A percentile compares a stretch with the other conserved stretches of the same genome.
Conservation (phyloP, 2,329 filamentous ascomycete genomes). For the Alternaria postmessia region DNA sequence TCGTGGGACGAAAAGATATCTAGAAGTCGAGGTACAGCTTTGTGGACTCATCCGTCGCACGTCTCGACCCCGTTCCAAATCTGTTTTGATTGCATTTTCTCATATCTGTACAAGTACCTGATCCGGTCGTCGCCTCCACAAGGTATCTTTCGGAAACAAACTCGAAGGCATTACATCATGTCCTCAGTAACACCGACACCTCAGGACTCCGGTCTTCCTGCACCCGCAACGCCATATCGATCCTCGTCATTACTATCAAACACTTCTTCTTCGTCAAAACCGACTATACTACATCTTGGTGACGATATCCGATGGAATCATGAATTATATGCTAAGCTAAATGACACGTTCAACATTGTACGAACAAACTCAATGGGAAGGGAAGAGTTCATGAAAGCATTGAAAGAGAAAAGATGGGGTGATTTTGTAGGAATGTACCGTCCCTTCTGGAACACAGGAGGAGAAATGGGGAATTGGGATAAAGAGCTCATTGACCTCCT, state of each 20-base stretch:
- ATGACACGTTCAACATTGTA: slow-evolving; percentile 49
- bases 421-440: slow-evolving; percentile 60
- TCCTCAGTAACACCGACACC: slow-evolving; percentile 38
- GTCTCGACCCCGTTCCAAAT: too few species aligned
- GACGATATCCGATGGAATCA: slow-evolving; percentile 58
- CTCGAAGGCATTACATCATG: slow-evolving; percentile 12
- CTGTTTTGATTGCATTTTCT: background rate
- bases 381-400: slow-evolving; percentile 51
- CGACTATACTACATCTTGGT: slow-evolving; percentile 55
- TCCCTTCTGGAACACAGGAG: slow-evolving; percentile 70
- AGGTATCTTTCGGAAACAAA: background rate
- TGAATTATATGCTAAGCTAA: slow-evolving; percentile 50
- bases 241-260: background rate
- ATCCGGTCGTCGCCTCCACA: background rate
- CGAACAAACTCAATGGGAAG: slow-evolving; percentile 51
- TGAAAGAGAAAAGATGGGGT: slow-evolving; percentile 52
- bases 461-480: slow-evolving; percentile 72
- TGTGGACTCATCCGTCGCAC: too few species aligned
- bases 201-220: slow-evolving; percentile 29
- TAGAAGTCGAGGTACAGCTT: background rate
- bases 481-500: slow-evolving; percentile 62
- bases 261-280: slow-evolving; percentile 32
- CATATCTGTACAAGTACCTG: background rate
- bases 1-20: background rate
- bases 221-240: slow-evolving; percentile 16